Evolutionary conservation across 1,284 basidiomycete genomes (phyloP), one percentile per base, ranked within the genome.

Genomic region (Lignosus rhinocerotis): DNA sequence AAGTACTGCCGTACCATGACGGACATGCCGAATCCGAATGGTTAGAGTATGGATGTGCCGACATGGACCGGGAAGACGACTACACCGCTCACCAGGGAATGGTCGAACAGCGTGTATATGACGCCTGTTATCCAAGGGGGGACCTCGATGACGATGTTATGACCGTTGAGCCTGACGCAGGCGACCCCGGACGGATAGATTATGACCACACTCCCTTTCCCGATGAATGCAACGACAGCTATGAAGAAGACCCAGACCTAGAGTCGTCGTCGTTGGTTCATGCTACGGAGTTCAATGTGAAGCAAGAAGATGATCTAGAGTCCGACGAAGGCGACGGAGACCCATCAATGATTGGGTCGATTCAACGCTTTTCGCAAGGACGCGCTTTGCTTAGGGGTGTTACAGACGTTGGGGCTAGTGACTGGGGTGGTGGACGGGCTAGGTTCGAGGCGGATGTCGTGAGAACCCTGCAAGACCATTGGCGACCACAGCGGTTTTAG

Each of bases 401-500:
- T 16, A 50, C 57, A 1, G 66, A 67, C 31, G 45, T 49, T 2
- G 51, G 36, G 39, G 21, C 41, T 2, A 30, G 16, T 42, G 55
- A 45, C 42, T 53, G 31, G 16, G 43, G 43, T 38, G 44, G 43
- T 32, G 36, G 14, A n/a, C 11, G 36, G 36, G n/a, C 36, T 12
- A 67, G 67, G 25, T 79, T 75, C 5, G 87, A 90, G 68, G 75
- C 75, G 56, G 83, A 87, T 66, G 85, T 90, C 9, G 86, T 77
- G 11, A 80, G 70, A 60, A 71, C 63, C 55, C 67, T 90, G 62
- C 79, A 72, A 51, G 78, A 76, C 38, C 86, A 90, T 67, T 90
- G 88, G 87, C 71, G 76, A 21, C 87, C 84, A 0, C 80, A 85
- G 53, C 78, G 73, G 58, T 71, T 82, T 54, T 85, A 69, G 53